Conservation (phyloP, 1,284 basidiomycete genomes). For the Malassezia cuniculi region DNA sequence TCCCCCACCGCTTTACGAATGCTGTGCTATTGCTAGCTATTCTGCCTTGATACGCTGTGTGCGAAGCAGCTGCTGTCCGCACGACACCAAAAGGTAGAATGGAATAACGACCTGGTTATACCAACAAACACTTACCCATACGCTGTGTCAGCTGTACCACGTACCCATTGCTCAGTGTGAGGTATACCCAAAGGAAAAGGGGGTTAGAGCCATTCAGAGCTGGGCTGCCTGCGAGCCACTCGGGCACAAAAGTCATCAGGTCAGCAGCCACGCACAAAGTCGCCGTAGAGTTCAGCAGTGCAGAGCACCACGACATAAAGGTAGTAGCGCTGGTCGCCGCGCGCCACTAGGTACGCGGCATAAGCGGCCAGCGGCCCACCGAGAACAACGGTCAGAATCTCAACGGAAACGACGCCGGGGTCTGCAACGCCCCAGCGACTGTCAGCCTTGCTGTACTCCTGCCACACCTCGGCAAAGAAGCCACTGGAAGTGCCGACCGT, state of each 20-base stretch:
- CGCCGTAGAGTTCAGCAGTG: slow-evolving; percentile 31
- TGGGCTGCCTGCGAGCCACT: slow-evolving; percentile 25
- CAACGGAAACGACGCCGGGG: slow-evolving; percentile 28
- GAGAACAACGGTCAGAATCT: slow-evolving; percentile 29
- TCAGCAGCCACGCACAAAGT: slow-evolving; percentile 14
- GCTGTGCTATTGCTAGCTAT: too few species aligned
- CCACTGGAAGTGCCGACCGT: slow-evolving; percentile 20
- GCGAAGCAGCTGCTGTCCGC: too few species aligned
- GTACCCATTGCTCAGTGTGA: slow-evolving; percentile 8
- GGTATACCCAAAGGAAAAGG: slow-evolving; percentile 9
- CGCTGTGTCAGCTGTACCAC: neutral
- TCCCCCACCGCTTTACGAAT: too few species aligned
- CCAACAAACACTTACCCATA: slow-evolving; percentile 1
- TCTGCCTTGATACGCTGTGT: too few species aligned
- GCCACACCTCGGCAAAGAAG: slow-evolving; percentile 34
- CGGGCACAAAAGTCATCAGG: slow-evolving; percentile 38
- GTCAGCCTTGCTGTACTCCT: slow-evolving; percentile 36
- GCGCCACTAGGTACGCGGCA: slow-evolving; percentile 21
- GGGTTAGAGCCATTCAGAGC: slow-evolving; percentile 5
- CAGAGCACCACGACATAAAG: slow-evolving; percentile 30
- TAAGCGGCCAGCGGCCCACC: slow-evolving; percentile 32
- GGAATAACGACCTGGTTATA: slow-evolving; percentile 6
- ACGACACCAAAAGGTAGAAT: neutral
- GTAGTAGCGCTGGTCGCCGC: slow-evolving; percentile 22
- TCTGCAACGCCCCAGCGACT: slow-evolving; percentile 30